A percentile compares a stretch with the other conserved stretches of the same genome.
These are phyloP conservation scores for Fraxinus ornus DNA, from an alignment of 305 asterid genomes.

Conservation along the genomic window DNA sequence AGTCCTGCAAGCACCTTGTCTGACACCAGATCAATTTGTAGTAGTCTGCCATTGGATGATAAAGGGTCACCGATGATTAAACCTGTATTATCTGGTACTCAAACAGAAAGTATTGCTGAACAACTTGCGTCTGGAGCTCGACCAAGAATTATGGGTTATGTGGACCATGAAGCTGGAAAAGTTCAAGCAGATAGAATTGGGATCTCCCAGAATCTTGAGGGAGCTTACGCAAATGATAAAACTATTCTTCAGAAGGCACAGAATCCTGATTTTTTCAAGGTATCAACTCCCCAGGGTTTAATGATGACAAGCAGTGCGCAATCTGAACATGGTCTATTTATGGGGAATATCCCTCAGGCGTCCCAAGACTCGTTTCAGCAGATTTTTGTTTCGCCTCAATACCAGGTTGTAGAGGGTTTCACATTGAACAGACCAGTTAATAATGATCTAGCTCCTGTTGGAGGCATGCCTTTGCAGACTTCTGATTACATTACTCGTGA, in stretches of 20 bases:
- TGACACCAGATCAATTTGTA: constrained; percentile 47
- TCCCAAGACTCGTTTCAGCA: constrained; percentile 46
- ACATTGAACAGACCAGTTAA: constrained; percentile 37
- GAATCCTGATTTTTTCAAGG: constrained; percentile 45
- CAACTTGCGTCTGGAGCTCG: constrained; percentile 39
- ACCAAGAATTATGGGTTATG: constrained; percentile 23
- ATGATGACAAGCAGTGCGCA: constrained; percentile 47
- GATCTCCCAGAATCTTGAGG: constrained; percentile 37
- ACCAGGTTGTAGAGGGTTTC: constrained; percentile 52
- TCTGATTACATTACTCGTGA: constrained; percentile 45
- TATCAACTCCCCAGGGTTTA: constrained; percentile 44
- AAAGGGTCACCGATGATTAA: constrained; percentile 47
- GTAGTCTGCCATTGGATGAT: constrained; percentile 63
- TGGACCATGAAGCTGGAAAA: constrained; percentile 41
- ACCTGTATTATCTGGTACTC: constrained; percentile 42
- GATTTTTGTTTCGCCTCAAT: constrained; percentile 47
- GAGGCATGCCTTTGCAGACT: constrained; percentile 39
- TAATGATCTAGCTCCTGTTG: constrained; percentile 41
- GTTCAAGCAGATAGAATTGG: constrained; percentile 39
- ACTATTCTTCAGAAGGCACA: constrained; percentile 28
- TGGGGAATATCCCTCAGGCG: constrained; percentile 47
- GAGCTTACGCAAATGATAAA: constrained; percentile 35
- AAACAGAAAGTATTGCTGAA: constrained; percentile 41
- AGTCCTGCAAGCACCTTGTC: constrained; percentile 46
- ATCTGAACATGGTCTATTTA: constrained; percentile 45